These are phyloP conservation scores for Wickerhamomyces rabaulensis DNA, from an alignment of 805 yeast species.

Conservation along the genomic window DNA sequence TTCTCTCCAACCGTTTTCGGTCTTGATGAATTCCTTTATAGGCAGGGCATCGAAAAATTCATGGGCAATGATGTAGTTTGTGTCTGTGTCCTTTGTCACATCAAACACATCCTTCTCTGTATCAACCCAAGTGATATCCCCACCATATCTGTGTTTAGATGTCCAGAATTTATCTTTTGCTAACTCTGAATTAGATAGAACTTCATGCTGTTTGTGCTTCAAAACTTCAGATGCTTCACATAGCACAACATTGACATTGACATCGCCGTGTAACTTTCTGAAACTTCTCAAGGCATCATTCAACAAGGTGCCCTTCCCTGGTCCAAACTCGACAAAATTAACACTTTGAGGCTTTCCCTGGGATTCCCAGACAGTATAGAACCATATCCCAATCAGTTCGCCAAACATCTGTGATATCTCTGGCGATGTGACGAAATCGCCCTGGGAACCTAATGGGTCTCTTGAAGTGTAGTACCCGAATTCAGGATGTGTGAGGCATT, in stretches of 20 bases:
- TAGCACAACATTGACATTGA: slow-evolving; percentile 36
- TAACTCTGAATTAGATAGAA: slow-evolving; percentile 37
- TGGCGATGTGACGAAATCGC: slow-evolving; percentile 83
- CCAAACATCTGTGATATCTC: slow-evolving; percentile 87
- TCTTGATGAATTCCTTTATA: slow-evolving; percentile 58
- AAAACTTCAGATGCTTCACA: slow-evolving; percentile 72
- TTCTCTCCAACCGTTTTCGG: slow-evolving; percentile 75
- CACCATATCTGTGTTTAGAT: slow-evolving; percentile 37
- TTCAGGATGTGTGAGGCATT: slow-evolving; percentile 72
- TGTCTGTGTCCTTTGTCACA: slow-evolving; percentile 12
- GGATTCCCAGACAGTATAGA: slow-evolving; percentile 48
- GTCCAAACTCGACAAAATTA: slow-evolving; percentile 72
- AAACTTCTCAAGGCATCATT: slow-evolving; percentile 51
- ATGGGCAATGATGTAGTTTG: slow-evolving; percentile 73
- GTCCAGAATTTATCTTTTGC: slow-evolving; percentile 11
- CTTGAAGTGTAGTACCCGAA: slow-evolving; percentile 76
- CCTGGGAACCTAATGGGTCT: slow-evolving; percentile 62
- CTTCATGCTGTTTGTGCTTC: slow-evolving; percentile 47
- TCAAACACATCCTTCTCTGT: slow-evolving; percentile 44
- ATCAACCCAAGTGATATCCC: slow-evolving; percentile 52
- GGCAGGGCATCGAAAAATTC: slow-evolving; percentile 89
- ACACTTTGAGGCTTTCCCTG: slow-evolving; percentile 49
- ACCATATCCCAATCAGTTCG: slow-evolving; percentile 77
- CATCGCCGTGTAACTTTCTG: slow-evolving; percentile 29
- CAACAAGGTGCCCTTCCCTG: slow-evolving; percentile 80